Evolutionary conservation across 495 filamentous ascomycete species (phyloP), one percentile per base, ranked within the genome.

Genomic region (Aspergillus ostianus): DNA sequence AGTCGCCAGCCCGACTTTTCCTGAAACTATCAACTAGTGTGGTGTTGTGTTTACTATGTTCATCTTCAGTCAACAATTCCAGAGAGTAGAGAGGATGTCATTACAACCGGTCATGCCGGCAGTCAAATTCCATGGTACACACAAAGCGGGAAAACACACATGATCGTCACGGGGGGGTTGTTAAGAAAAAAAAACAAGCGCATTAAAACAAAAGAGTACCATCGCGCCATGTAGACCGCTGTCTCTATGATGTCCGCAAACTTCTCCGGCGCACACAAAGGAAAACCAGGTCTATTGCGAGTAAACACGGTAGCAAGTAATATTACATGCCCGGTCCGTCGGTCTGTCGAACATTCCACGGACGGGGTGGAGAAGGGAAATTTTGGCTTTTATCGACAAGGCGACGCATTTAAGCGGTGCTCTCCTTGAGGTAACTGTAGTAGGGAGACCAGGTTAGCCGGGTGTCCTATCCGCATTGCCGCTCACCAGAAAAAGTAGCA

Each of bases 351-450:
- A 46, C 45, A 58, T 53, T 58, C 55, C 64, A 54, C 66, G 59
- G 62, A 58, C 60, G 63, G 67, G 69, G 59, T 66, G 56, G 59
- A 48, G 62, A 72, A 63, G 49, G 51, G 27, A 54, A 26, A 52
- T 55, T 49, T 45, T 55, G 26, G 46, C 29, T 48, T 44, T 32
- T 52, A 18, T 18, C 6, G 21, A 56, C 53, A 46, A 26, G 49
- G 10, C 26, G 30, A 27, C 51, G 67, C 70, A 64, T 81, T 82
- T 87, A 87, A 73, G 72, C 72, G 67, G 83, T 86, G 52, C 72
- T 64, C 69, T 88, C 82, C 84, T 87, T 85, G 76, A 88, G 81
- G 83, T 73, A 86, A 69, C 85, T 88, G 67, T 64, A 7, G 23
- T 19, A 51, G n/a, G 26, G 36, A 56, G 36, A 36, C 26, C 26